These are phyloP conservation scores for Closterium sp. DNA, from an alignment of 139 green algal species.

Conservation along the genomic window DNA sequence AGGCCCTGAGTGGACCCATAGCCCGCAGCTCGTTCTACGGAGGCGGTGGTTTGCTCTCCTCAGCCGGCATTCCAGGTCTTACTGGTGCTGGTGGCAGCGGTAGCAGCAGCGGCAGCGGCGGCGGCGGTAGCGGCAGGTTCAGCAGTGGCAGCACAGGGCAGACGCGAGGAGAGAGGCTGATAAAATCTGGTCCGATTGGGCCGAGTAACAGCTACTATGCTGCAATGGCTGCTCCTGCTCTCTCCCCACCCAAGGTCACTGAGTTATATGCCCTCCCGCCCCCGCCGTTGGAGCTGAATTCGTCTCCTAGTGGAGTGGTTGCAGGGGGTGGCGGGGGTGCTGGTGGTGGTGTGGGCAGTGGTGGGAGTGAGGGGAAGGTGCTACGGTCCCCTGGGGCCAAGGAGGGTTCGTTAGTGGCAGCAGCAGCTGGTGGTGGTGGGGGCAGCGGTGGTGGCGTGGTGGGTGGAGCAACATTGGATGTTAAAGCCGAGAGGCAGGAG, in stretches of 20 bases:
- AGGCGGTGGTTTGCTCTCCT: neutral
- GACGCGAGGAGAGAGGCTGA: neutral
- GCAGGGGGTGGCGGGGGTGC: neutral
- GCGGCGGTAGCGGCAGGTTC: neutral
- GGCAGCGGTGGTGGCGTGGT: neutral
- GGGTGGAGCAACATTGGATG: neutral
- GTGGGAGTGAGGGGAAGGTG: neutral
- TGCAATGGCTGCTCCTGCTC: neutral
- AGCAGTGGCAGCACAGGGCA: neutral
- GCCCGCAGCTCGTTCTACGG: neutral
- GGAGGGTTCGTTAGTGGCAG: neutral
- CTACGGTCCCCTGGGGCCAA: neutral
- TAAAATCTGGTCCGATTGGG: constrained; percentile 16
- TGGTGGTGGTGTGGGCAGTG: neutral
- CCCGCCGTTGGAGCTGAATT: neutral
- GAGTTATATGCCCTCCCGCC: constrained; percentile 17
- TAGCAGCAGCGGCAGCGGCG: neutral
- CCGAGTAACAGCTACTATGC: neutral
- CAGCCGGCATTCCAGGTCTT: neutral
- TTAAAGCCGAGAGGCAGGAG: neutral
- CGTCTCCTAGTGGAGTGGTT: neutral
- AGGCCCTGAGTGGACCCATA: neutral
- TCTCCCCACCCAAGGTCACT: constrained; percentile 9
- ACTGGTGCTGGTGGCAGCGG: neutral
- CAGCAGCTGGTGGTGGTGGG: neutral